Base-by-base conservation (phyloP, 768 basidiomycete species). In the Boletus vermiculosoides region DNA sequence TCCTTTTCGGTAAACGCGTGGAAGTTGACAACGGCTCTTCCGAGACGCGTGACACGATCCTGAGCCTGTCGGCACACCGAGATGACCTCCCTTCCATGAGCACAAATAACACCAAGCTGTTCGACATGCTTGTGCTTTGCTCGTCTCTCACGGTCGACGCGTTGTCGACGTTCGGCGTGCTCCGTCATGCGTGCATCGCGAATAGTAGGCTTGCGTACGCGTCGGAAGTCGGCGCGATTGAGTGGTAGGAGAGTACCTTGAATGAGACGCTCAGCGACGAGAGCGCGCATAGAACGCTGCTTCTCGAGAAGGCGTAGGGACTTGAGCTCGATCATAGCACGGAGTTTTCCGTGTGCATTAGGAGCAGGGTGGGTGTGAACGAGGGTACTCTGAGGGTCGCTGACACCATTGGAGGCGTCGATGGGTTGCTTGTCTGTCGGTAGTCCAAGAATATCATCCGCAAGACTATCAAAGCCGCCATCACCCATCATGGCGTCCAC, bases 61-160 rank as follows among this genome's bases (percentile, higher is more conserved):
- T 90, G 78, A 16, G 88, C 83, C 41, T 84, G 80, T 55, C 84
- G 78, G 66, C 88, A 88, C 31, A 78, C 83, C n/a, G 77, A 77
- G 37, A 87, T 72, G 48, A 98, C 78, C 31, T 90, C 86, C 53
- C 79, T 81, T 1, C 92, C 94, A 71, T 99, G 96, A 36, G 79
- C 72, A 66, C 87, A 89, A 61, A 99, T 98, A 55, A 90, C 83
- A 31, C 77, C 79, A 65, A 99, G 88, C 66, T 98, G 94, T 61
- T 96, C 94, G 67, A 96, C 83, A 67, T 99, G 97, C 69, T 96
- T 94, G 77, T 92, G 89, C 72, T 98, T 98, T 42, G 94, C 94
- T 36, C 93, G 86, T 23, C 88, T 86, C 74, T 98, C 96, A 22
- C 97, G 87, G 57, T 98, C 96, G 13, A 83, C 79, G 30, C 95